A percentile compares a stretch with the other conserved stretches of the same genome.
phyloP scores from a whole-genome alignment of 495 filamentous ascomycete species.

The Neurospora sp. region DNA sequence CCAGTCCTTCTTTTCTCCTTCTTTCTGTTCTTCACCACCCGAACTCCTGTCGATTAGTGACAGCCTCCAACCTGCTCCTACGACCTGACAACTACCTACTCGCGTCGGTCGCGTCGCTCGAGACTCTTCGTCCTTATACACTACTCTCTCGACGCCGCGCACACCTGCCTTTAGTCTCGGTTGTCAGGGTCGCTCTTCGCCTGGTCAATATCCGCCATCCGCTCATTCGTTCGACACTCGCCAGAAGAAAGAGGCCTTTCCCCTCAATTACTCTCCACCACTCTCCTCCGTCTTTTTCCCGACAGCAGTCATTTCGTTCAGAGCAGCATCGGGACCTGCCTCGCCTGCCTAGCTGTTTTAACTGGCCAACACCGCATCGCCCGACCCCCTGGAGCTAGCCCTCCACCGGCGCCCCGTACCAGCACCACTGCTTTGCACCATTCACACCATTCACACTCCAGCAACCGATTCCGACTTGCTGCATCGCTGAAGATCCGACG shows the following conservation, averaged over 20 bases:
- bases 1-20: slow-evolving; percentile 7
- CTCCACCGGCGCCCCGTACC: slow-evolving; percentile 9
- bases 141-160: not conserved
- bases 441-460: not conserved
- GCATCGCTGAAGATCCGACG: slow-evolving; percentile 11
- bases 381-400: slow-evolving; percentile 26
- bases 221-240: slow-evolving; percentile 5
- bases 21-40: not conserved
- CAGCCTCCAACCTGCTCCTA: not conserved
- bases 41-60: not conserved
- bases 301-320: slow-evolving; percentile 26
- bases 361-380: slow-evolving; percentile 17
- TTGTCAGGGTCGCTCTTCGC: not conserved
- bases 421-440: not conserved
- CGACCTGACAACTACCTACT: not conserved
- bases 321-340: slow-evolving; percentile 16
- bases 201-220: not conserved
- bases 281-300: slow-evolving; percentile 21
- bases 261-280: slow-evolving; percentile 12
- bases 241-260: slow-evolving; percentile 2
- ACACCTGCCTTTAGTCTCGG: not conserved
- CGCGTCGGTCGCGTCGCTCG: not conserved
- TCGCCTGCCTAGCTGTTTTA: slow-evolving; percentile 20
- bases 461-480: not conserved
- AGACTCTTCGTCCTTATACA: not conserved